These are phyloP conservation scores for Insectozyma bohioensis DNA, from an alignment of 1,139 yeast species.

Conservation along the genomic window DNA sequence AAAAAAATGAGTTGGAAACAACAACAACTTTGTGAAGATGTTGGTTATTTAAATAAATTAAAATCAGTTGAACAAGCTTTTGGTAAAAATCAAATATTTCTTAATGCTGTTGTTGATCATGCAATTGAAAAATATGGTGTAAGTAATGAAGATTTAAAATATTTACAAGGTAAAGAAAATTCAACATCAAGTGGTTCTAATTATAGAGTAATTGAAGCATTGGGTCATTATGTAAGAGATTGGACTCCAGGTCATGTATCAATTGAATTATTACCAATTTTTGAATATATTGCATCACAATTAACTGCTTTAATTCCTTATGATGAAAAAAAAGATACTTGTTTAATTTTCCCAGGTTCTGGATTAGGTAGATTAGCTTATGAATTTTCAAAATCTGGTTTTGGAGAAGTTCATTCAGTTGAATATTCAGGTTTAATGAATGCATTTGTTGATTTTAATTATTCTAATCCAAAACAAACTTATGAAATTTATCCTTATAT, in stretches of 20 bases:
- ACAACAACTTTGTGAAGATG: slow-evolving; percentile 50
- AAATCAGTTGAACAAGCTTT: slow-evolving; percentile 45
- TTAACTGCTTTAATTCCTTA: slow-evolving; percentile 28
- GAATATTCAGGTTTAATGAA: slow-evolving; percentile 77
- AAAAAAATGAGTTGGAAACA: slow-evolving; percentile 55
- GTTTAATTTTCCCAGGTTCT: slow-evolving; percentile 72
- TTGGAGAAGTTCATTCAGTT: slow-evolving; percentile 58
- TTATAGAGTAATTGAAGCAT: slow-evolving; percentile 63
- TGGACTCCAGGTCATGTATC: slow-evolving; percentile 50
- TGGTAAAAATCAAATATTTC: slow-evolving; percentile 42
- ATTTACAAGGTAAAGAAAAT: slow-evolving; percentile 20
- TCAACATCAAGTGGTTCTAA: slow-evolving; percentile 31
- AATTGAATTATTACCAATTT: slow-evolving; percentile 52
- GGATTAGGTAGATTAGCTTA: slow-evolving; percentile 76
- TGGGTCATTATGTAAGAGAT: slow-evolving; percentile 75
- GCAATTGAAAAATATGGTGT: slow-evolving; percentile 44
- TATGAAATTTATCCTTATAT: slow-evolving; percentile 58
- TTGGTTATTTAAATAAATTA: slow-evolving; percentile 58
- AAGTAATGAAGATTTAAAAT: slow-evolving; percentile 36
- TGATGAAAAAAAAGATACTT: slow-evolving; percentile 31
- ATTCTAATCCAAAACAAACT: slow-evolving; percentile 17
- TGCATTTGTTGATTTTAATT: slow-evolving; percentile 57
- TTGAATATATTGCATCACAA: slow-evolving; percentile 44
- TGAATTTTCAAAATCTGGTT: slow-evolving; percentile 47
- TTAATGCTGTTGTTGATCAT: slow-evolving; percentile 43